Percentiles rank a stretch among this genome's conserved stretches.
phyloP scores from a whole-genome alignment of 768 basidiomycete genomes.

The Mycena chlorophos region DNA sequence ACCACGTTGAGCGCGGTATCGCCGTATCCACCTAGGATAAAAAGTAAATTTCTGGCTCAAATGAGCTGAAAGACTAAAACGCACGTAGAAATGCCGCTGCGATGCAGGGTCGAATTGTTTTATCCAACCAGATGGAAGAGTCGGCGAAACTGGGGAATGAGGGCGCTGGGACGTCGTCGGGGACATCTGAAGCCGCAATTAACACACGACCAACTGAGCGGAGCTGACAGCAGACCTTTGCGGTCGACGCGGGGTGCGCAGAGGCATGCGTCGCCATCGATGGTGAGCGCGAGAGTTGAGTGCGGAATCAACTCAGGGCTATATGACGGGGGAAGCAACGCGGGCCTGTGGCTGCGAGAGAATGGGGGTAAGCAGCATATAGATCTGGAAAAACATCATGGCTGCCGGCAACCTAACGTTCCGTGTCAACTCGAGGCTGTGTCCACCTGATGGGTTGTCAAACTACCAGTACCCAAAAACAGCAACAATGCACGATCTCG shows the following conservation, averaged over 20 bases:
- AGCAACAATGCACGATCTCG: neutral
- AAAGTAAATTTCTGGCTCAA: neutral
- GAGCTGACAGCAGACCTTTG: neutral
- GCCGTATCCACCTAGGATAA: conserved; percentile 18
- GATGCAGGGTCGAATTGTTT: conserved; percentile 21
- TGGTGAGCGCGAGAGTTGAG: neutral
- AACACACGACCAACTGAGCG: neutral
- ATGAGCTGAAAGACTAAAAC: no score
- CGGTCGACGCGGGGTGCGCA: neutral
- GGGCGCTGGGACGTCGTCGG: neutral
- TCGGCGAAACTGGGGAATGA: neutral
- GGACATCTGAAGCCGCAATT: neutral
- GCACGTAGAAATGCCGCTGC: conserved; percentile 19
- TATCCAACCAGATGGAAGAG: conserved; percentile 19
- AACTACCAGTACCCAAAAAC: neutral
- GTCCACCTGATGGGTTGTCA: neutral
- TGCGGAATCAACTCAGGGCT: neutral
- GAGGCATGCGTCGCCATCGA: neutral
- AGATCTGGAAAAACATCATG: conserved; percentile 1
- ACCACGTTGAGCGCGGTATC: conserved; percentile 17
- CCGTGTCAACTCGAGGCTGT: neutral
- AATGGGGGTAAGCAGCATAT: neutral
- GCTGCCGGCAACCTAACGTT: neutral
- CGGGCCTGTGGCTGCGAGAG: neutral
- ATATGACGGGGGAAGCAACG: neutral